These are phyloP conservation scores for Claviceps arundinis DNA, from an alignment of 2,329 filamentous ascomycete species.

Conservation along the genomic window DNA sequence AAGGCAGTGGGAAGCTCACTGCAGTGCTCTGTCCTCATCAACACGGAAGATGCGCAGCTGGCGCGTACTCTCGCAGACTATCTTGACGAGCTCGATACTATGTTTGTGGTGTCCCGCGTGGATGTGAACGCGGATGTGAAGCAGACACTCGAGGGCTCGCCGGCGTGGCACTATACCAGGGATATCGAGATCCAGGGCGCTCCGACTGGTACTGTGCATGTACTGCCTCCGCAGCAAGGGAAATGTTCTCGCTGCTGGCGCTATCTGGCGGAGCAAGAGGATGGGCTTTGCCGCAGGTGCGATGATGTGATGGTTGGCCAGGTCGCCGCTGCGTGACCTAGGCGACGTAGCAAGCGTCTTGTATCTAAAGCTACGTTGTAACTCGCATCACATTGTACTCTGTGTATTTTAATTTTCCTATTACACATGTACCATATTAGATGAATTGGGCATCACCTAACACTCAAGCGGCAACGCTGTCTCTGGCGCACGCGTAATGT, in stretches of 20 bases:
- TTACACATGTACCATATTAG: no score
- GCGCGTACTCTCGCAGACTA: conserved; percentile 25
- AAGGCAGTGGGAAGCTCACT: conserved; percentile 72
- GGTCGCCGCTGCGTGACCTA: conserved; percentile 5
- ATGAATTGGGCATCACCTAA: no score
- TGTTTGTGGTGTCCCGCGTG: conserved; percentile 60
- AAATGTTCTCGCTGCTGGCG: conserved; percentile 91
- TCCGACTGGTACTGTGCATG: conserved; percentile 24
- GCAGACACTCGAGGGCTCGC: conserved; percentile 13
- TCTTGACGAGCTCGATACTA: conserved; percentile 40
- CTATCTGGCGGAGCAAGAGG: conserved; percentile 55
- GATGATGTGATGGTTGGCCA: conserved; percentile 48
- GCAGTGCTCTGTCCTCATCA: conserved; percentile 56
- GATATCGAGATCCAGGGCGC: conserved; percentile 27
- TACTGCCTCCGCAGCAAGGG: conserved; percentile 34
- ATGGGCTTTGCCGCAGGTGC: conserved; percentile 60
- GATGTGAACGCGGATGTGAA: conserved; percentile 41
- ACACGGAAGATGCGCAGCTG: conserved; percentile 25
- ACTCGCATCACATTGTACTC: no score
- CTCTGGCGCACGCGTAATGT: no score
- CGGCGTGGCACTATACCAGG: conserved; percentile 28
- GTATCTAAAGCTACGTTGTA: no score
- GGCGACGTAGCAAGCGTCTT: background rate
- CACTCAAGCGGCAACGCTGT: no score
- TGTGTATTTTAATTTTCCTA: no score